phyloP scores from a whole-genome alignment of 345 rosid species.

The Stellera chamaejasme region DNA sequence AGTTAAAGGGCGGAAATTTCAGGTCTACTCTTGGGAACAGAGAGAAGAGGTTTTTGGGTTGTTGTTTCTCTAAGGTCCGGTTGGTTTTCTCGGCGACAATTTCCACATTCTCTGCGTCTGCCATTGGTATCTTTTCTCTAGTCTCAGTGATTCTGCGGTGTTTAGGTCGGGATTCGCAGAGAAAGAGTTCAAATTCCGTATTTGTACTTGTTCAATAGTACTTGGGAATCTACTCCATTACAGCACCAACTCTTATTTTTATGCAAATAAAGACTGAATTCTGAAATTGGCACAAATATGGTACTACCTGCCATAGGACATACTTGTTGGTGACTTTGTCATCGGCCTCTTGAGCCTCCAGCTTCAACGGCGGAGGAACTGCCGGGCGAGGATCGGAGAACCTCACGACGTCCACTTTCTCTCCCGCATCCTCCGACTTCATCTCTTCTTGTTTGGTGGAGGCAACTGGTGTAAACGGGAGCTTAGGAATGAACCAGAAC shows the following conservation, averaged over 20 bases:
- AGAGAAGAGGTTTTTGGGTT: conserved; percentile 7
- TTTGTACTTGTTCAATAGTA: too few relatives aligned
- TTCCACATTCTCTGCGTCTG: conserved; percentile 12
- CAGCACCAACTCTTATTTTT: too few relatives aligned
- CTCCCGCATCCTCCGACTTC: neutral
- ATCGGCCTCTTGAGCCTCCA: conserved; percentile 14
- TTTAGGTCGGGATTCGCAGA: too few relatives aligned
- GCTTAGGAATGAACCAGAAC: neutral
- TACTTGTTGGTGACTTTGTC: conserved; percentile 8
- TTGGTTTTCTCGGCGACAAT: neutral
- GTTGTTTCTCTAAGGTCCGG: neutral
- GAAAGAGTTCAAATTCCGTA: too few relatives aligned
- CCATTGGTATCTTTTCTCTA: conserved; percentile 5
- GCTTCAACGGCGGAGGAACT: conserved; percentile 22
- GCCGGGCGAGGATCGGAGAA: conserved; percentile 21
- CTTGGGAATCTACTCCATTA: too few relatives aligned
- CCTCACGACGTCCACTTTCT: conserved; percentile 16
- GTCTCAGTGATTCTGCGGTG: too few relatives aligned
- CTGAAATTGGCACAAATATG: too few relatives aligned
- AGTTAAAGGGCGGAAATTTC: conserved; percentile 27
- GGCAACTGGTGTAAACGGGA: neutral
- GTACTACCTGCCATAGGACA: conserved; percentile 17
- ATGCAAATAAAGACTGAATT: too few relatives aligned
- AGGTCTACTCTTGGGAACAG: conserved; percentile 15
- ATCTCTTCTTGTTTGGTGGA: neutral